Base-by-base conservation (phyloP, 2,329 filamentous ascomycete species). In the Fusarium hainanense region DNA sequence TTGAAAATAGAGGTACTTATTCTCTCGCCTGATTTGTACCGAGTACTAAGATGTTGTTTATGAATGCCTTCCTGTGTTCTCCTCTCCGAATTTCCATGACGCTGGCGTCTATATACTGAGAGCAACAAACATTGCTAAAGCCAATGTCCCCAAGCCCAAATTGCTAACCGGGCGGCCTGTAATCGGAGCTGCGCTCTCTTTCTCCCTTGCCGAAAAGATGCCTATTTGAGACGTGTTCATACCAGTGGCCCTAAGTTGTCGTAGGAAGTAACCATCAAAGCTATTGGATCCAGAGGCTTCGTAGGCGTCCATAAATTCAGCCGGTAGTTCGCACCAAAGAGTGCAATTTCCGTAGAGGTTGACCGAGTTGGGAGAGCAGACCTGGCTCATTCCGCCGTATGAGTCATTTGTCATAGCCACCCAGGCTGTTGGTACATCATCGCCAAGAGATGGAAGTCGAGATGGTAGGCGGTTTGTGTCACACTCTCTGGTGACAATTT, bases 91-190 rank as follows among this genome's bases (percentile, higher is more conserved):
- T 21, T 21, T 21, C 21, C 21, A 21, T 21, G 21, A 21, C 21
- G 21, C 25, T 8, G 9, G 25, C 25, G 9, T 27, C 9, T 28
- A 28, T 12, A 11, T 1, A 6, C 12, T 23, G 0, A 34, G 2
- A 6, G 16, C 14, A 7, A 34, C 4, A 49, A 9, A 34, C 2
- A 2, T 0, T 1, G 14, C 28, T 0, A 49, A 23, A 23, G 4
- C 47, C 10, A 32, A 13, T 7, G 20, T 34, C 14, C 47, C 28
- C 2, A 49, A 8, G 3, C n/a, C 28, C 11, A 12, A 3, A 13
- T 34, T 34, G 3, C 47, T 10, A 5, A 11, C 7, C 1, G 47
- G 10, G 4, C 3, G 47, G 1, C 20, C 20, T 23, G 6, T 18
- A 3, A 13, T 1, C 0, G 41, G 14, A 43, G 41, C 41, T 8